A percentile compares a stretch with the other conserved stretches of the same genome.
These are phyloP conservation scores for Xeromyces bisporus DNA, from an alignment of 495 filamentous ascomycete genomes.

Conservation along the genomic window DNA sequence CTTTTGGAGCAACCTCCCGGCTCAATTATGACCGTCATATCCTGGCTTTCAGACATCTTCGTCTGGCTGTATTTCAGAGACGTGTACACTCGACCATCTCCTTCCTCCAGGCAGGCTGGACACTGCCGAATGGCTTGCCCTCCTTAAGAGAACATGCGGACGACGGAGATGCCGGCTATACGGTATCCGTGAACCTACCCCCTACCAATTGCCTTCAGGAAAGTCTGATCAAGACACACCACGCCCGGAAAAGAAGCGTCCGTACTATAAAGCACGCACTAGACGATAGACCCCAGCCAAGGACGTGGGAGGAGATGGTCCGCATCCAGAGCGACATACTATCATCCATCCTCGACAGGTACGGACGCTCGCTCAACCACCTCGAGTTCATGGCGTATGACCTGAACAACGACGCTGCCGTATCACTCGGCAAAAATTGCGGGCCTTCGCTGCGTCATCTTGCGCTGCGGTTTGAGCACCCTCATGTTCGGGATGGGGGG, in stretches of 20 bases:
- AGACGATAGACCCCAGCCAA: not conserved
- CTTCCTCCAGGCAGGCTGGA: constrained; percentile 17
- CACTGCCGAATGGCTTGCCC: constrained; percentile 6
- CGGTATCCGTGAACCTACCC: constrained; percentile 8
- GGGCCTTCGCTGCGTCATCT: constrained; percentile 13
- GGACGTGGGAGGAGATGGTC: constrained; percentile 9
- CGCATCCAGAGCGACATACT: constrained; percentile 13
- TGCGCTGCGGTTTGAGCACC: constrained; percentile 22
- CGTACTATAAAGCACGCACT: not conserved
- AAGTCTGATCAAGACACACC: not conserved
- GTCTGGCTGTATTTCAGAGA: constrained; percentile 20
- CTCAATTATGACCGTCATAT: constrained; percentile 13
- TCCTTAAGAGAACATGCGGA: not conserved
- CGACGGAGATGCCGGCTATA: constrained; percentile 4
- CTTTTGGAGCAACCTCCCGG: constrained; percentile 19
- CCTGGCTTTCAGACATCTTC: constrained; percentile 11
- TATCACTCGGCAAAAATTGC: constrained; percentile 9
- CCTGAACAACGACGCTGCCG: constrained; percentile 10
- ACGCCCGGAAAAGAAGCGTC: constrained; percentile 1
- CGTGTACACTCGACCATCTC: constrained; percentile 15
- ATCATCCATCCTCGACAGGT: constrained; percentile 8
- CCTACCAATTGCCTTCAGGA: not conserved
- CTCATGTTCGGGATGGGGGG: constrained; percentile 14
- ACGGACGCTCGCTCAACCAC: constrained; percentile 10
- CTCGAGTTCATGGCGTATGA: constrained; percentile 21